Base-by-base conservation (phyloP, 768 basidiomycete species). In the Mycena vulgaris region DNA sequence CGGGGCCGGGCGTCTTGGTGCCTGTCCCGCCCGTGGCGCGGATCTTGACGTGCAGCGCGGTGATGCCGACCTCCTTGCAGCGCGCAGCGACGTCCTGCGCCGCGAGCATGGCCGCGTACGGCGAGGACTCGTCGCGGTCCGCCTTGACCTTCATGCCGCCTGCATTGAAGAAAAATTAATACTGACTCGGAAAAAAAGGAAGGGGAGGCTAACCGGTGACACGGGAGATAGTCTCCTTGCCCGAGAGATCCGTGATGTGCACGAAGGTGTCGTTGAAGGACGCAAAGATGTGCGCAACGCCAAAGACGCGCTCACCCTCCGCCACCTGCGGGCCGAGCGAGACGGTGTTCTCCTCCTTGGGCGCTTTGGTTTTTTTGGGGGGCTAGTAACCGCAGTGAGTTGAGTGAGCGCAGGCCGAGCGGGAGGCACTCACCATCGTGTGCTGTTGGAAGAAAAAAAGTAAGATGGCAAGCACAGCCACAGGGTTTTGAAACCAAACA, bases 181-280 rank as follows among this genome's bases (percentile, higher is more conserved):
- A n/a, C n/a, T n/a, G n/a, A n/a, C n/a, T n/a, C n/a, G n/a, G n/a
- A n/a, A n/a, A n/a, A n/a, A n/a, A n/a, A n/a, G n/a, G n/a, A n/a
- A n/a, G n/a, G n/a, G n/a, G n/a, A n/a, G n/a, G n/a, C n/a, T n/a
- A n/a, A n/a, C 95, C 95, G 94, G 98, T 99, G 72, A 98, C 96
- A 80, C 98, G 95, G 77, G 95, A 95, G 86, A 99, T 96, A 81
- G 98, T 99, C 88, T 99, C 98, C 87, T 95, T 97, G 78, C 98
- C 98, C 27, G 96, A 96, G 67, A 99, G 85, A 93, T 99, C 98
- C 82, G 98, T 99, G 78, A 99, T 88, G 81, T 99, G 98, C 75
- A 99, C 98, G 83, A 99, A 99, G 68, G 98, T 99, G 80, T 99
- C 98, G 85, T 99, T 99, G 91, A 99, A 99, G 67, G 96, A 97